A percentile compares a stretch with the other conserved stretches of the same genome.
These are phyloP conservation scores for Cyberlindnera subsufficiens DNA, from an alignment of 805 yeast species.

Conservation along the genomic window DNA sequence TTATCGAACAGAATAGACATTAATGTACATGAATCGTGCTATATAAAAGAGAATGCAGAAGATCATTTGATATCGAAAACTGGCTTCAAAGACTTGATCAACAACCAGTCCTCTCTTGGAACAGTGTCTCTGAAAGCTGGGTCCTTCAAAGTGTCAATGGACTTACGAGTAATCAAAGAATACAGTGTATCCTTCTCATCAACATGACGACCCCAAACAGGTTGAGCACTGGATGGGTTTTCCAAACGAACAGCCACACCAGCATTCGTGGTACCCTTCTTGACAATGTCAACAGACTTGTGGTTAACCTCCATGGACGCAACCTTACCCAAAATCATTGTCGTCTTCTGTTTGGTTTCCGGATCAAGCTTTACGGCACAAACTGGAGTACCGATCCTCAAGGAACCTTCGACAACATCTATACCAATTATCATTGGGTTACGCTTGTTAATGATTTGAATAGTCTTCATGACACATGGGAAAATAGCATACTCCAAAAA, in stretches of 20 bases:
- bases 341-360: constrained; percentile 63
- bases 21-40: background rate
- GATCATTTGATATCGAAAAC: constrained; percentile 66
- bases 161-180: constrained; percentile 83
- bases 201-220: constrained; percentile 98
- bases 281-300: constrained; percentile 69
- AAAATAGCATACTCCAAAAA: constrained; percentile 83
- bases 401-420: constrained; percentile 87
- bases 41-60: background rate
- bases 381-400: constrained; percentile 90
- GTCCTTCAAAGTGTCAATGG: constrained; percentile 96
- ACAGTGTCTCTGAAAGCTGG: constrained; percentile 96
- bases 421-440: constrained; percentile 99
- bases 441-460: constrained; percentile 96
- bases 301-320: constrained; percentile 95
- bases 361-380: constrained; percentile 91
- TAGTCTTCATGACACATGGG: constrained; percentile 92
- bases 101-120: constrained; percentile 91
- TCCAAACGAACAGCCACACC: constrained; percentile 99
- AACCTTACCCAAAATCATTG: constrained; percentile 77
- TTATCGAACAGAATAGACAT: background rate
- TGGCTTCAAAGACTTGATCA: constrained; percentile 82
- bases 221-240: constrained; percentile 86
- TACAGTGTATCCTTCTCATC: constrained; percentile 88
- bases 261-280: constrained; percentile 93